Conservation (phyloP, 768 basidiomycete species). For the Trametes elegans region DNA sequence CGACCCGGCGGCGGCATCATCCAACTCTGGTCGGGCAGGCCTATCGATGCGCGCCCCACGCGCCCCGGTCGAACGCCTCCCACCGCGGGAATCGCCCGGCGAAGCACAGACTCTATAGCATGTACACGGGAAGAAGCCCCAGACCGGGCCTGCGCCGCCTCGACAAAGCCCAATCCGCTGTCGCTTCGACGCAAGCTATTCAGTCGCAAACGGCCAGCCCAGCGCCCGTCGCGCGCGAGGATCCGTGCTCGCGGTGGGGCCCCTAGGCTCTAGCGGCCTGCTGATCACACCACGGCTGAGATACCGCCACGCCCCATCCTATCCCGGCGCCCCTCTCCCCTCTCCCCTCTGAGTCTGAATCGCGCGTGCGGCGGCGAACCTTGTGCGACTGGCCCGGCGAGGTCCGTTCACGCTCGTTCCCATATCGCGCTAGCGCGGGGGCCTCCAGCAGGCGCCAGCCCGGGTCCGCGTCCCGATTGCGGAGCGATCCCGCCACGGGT, state of each 20-base stretch:
- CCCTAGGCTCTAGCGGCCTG: background rate
- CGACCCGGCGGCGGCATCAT: background rate
- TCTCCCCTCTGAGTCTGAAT: background rate
- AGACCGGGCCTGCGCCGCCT: background rate
- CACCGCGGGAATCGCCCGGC: background rate
- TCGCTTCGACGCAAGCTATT: background rate
- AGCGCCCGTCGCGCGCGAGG: background rate
- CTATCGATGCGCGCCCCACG: background rate
- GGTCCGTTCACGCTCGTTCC: background rate
- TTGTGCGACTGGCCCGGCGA: background rate
- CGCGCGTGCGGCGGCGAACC: background rate
- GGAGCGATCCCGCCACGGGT: background rate
- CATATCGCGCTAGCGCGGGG: slow-evolving; percentile 6
- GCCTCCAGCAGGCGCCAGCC: background rate
- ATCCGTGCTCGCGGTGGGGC: slow-evolving; percentile 3
- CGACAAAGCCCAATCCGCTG: too few species aligned
- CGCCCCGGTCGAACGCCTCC: background rate
- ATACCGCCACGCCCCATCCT: background rate
- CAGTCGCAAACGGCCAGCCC: background rate
- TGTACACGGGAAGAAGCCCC: too few species aligned
- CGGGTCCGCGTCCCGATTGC: slow-evolving; percentile 1
- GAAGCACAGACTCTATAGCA: background rate
- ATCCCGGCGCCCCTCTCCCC: background rate
- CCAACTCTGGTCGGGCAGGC: background rate
- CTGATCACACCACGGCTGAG: background rate